Evolutionary conservation across 257 asterid genomes (phyloP).

Genomic region (Solanum chmielewskii): DNA sequence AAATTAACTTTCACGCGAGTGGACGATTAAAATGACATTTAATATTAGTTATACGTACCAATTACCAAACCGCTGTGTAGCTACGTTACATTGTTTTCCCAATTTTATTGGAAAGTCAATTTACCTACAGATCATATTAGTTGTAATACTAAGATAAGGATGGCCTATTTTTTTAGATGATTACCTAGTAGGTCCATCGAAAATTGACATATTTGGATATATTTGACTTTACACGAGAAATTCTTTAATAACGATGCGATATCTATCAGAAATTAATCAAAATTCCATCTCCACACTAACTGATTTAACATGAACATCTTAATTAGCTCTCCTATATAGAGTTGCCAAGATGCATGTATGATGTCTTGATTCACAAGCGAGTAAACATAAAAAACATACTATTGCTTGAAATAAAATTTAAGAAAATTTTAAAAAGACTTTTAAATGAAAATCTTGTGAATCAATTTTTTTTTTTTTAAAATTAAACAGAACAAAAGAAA

Average conservation of each 20-base stretch:
- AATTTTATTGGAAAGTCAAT: background rate
- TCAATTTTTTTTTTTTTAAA: background rate
- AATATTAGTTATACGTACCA: background rate
- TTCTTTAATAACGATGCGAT: background rate
- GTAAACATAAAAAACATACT: background rate
- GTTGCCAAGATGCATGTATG: background rate
- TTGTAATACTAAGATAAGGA: background rate
- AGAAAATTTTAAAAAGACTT: no score
- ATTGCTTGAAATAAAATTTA: background rate
- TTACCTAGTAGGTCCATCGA: background rate
- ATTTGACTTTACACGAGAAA: background rate
- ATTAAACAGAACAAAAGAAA: no score
- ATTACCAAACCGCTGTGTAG: background rate
- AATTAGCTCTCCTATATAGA: background rate
- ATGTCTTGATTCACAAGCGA: background rate
- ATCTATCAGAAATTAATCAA: background rate
- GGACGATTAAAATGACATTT: background rate
- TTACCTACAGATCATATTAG: background rate
- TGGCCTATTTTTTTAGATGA: background rate
- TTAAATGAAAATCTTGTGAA: no score
- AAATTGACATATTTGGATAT: background rate
- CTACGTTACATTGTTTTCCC: background rate
- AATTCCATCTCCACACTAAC: background rate
- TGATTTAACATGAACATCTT: background rate
- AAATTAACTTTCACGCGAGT: no score